phyloP scores from a whole-genome alignment of 2,329 filamentous ascomycete species.

The Didymella exigua region DNA sequence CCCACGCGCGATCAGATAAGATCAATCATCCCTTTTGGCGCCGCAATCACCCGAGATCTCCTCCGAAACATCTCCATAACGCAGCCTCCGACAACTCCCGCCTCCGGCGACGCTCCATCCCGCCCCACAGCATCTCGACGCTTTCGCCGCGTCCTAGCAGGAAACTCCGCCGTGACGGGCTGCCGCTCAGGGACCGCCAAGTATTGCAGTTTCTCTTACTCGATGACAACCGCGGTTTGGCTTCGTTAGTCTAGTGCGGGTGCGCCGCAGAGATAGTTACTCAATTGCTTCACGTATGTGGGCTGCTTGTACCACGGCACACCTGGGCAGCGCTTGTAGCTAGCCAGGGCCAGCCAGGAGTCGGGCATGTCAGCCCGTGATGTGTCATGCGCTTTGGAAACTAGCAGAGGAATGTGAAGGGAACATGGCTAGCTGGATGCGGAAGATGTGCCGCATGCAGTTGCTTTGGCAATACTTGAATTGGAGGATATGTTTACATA shows the following conservation, averaged over 20 bases:
- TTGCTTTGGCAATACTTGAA: no score
- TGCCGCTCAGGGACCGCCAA: neutral
- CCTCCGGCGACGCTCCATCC: neutral
- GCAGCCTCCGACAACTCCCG: neutral
- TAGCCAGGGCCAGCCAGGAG: neutral
- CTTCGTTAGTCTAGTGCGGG: neutral
- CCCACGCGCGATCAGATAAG: neutral
- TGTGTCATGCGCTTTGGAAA: neutral
- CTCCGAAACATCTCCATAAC: neutral
- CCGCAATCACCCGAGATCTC: neutral
- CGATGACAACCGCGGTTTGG: neutral
- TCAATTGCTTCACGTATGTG: slow-evolving; percentile 17
- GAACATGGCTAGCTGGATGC: slow-evolving; percentile 4
- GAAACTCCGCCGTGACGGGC: neutral
- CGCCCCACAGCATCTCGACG: slow-evolving; percentile 7
- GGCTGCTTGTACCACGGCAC: neutral
- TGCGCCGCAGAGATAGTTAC: slow-evolving; percentile 16
- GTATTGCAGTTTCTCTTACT: slow-evolving; percentile 13
- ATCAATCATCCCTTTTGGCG: neutral
- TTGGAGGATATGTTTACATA: slow-evolving; percentile 1
- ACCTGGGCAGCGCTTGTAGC: neutral
- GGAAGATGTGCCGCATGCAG: slow-evolving; percentile 11
- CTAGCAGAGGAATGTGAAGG: slow-evolving; percentile 1
- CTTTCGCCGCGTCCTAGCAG: slow-evolving; percentile 5
- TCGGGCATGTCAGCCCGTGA: neutral